Percentiles rank a stretch among this genome's conserved stretches.
Conservation (phyloP, 495 filamentous ascomycete genomes). For the Neurospora tetrasperma region DNA sequence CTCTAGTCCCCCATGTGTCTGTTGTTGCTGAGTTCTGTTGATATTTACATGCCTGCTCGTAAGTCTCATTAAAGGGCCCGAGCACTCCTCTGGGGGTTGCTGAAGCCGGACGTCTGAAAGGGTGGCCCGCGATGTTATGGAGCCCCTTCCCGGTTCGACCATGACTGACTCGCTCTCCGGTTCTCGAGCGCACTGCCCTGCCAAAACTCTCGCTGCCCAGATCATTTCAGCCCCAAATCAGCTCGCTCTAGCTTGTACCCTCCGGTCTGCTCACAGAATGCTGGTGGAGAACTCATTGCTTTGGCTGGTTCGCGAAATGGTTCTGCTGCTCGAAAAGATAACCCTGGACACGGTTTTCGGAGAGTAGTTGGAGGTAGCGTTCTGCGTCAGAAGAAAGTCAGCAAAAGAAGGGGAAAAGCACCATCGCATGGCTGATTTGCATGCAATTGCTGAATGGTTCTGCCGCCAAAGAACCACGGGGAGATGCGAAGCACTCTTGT, state of each 20-base stretch:
- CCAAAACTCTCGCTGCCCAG: background rate
- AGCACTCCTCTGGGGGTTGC: background rate
- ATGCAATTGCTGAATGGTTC: background rate
- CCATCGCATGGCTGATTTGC: background rate
- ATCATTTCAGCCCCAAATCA: background rate
- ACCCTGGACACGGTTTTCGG: slow-evolving; percentile 73
- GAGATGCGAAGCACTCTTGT: background rate
- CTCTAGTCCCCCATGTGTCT: background rate
- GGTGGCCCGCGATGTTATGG: background rate
- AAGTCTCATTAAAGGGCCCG: background rate
- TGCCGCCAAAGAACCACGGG: background rate
- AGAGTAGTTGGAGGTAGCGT: slow-evolving; percentile 84
- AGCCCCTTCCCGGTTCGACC: background rate
- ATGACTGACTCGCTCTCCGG: background rate
- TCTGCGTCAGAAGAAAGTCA: slow-evolving; percentile 41
- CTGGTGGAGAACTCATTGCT: slow-evolving; percentile 5
- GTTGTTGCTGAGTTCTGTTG: background rate
- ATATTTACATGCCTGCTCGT: background rate
- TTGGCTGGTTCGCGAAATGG: slow-evolving; percentile 47
- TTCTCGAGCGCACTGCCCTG: background rate
- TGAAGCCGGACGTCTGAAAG: background rate
- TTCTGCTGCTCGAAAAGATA: slow-evolving; percentile 92
- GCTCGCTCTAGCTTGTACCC: background rate
- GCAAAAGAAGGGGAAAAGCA: background rate
- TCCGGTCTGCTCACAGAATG: background rate